A percentile compares a stretch with the other conserved stretches of the same genome.
Conservation (phyloP, 2,329 filamentous ascomycete species). For the Xylariaceae sp. region DNA sequence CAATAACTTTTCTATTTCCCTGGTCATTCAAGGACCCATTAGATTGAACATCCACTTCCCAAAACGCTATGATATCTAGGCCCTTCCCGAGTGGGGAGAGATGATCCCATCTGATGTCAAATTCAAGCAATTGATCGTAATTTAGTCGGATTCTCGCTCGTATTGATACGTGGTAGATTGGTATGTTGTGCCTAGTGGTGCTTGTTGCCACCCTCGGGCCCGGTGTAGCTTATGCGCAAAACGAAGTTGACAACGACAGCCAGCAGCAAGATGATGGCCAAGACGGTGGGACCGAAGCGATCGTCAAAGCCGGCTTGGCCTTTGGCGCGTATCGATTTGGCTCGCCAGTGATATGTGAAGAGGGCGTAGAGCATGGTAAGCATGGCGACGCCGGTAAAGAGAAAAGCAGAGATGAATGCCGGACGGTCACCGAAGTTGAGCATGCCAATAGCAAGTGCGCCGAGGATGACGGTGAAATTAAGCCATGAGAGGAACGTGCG, state of each 20-base stretch:
- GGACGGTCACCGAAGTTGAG: constrained; percentile 96
- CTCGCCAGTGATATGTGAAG: constrained; percentile 94
- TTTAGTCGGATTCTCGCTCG: too few species aligned
- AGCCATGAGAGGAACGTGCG: constrained; percentile 99
- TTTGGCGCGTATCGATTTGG: constrained; percentile 83
- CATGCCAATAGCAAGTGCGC: constrained; percentile 91
- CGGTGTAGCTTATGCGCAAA: constrained; percentile 60
- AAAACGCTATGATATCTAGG: too few species aligned
- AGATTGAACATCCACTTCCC: too few species aligned
- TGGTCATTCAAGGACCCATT: too few species aligned
- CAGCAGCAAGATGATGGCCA: constrained; percentile 79
- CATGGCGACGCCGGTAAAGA: constrained; percentile 94
- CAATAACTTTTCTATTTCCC: too few species aligned
- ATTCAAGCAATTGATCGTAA: too few species aligned
- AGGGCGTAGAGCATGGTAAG: constrained; percentile 93
- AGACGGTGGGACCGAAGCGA: constrained; percentile 84
- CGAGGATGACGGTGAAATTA: constrained; percentile 98
- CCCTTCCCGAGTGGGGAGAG: too few species aligned
- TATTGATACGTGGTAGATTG: too few species aligned
- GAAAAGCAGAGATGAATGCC: constrained; percentile 86
- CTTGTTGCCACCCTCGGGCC: constrained; percentile 33
- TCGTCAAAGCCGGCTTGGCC: constrained; percentile 97
- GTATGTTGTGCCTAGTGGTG: too few species aligned
- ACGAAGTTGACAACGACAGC: constrained; percentile 97
- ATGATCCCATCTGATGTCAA: too few species aligned